phyloP scores from a whole-genome alignment of 352 stramenopile species.

The Phytophthora multivora region DNA sequence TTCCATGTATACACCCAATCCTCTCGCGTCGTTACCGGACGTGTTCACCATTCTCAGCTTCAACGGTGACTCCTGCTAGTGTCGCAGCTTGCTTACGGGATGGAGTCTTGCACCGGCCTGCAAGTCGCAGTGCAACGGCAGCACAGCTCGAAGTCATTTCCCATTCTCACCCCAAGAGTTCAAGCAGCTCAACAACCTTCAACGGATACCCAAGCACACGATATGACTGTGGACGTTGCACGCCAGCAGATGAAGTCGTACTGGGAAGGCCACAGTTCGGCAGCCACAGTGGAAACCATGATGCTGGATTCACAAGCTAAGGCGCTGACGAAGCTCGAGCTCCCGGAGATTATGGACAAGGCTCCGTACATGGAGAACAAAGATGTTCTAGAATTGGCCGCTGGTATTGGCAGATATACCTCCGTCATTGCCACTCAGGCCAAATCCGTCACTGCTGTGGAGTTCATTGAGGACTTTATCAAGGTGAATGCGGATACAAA shows the following conservation, averaged over 20 bases:
- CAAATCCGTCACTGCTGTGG: constrained; percentile 64
- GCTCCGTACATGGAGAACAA: constrained; percentile 56
- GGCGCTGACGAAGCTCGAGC: constrained; percentile 66
- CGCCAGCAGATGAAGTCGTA: constrained; percentile 78
- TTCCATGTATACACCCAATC: constrained; percentile 16
- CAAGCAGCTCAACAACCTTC: constrained; percentile 5
- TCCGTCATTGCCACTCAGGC: constrained; percentile 50
- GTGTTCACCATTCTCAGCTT: constrained; percentile 14
- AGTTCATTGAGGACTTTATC: constrained; percentile 85
- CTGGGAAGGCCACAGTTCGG: constrained; percentile 66
- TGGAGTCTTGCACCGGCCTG: not conserved
- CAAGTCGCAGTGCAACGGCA: too few species aligned
- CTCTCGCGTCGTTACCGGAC: constrained; percentile 7
- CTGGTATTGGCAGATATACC: constrained; percentile 75
- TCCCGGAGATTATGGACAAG: constrained; percentile 73
- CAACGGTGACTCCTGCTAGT: constrained; percentile 1
- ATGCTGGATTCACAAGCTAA: constrained; percentile 83
- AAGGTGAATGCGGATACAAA: constrained; percentile 58
- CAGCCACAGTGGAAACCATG: constrained; percentile 79
- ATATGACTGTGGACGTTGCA: constrained; percentile 53
- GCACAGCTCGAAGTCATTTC: constrained; percentile 13
- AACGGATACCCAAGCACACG: constrained; percentile 3
- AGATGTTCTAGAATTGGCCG: constrained; percentile 65
- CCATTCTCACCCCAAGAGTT: not conserved
- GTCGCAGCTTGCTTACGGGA: not conserved